phyloP scores from a whole-genome alignment of 78 protist genomes.

The slime mould (Dictyostelium discoideum) region DNA sequence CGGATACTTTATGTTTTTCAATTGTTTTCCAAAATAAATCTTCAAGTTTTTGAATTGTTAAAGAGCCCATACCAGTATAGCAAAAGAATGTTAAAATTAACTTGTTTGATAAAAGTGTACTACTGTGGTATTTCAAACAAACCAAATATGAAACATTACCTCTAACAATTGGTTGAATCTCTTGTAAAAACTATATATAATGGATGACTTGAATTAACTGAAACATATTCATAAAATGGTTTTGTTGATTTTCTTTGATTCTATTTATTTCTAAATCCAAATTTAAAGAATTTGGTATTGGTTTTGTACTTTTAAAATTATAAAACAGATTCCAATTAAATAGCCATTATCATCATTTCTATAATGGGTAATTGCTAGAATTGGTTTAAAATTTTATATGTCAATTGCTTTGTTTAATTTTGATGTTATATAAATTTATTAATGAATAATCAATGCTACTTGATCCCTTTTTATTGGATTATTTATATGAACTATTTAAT shows the following conservation, averaged over 20 bases:
- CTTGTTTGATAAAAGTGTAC: background rate
- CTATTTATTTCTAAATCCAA: background rate
- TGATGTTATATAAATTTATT: too few relatives aligned
- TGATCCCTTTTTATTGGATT: too few relatives aligned
- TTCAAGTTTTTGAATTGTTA: slow-evolving; percentile 12
- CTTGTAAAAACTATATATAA: background rate
- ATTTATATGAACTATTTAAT: too few relatives aligned
- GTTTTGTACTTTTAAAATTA: background rate
- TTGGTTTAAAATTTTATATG: background rate
- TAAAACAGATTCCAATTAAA: too few relatives aligned
- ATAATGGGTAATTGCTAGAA: background rate
- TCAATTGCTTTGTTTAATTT: background rate
- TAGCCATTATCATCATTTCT: too few relatives aligned
- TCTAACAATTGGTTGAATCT: slow-evolving; percentile 54
- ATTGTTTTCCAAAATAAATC: slow-evolving; percentile 37
- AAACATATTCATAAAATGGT: background rate
- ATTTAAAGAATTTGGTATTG: background rate
- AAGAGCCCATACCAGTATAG: slow-evolving; percentile 73
- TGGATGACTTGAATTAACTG: background rate
- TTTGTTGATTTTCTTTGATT: background rate
- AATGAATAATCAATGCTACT: too few relatives aligned
- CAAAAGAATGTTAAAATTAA: background rate
- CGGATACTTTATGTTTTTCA: slow-evolving; percentile 28
- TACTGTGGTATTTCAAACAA: background rate
- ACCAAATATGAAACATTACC: slow-evolving; percentile 58